Percentiles rank a stretch among this genome's conserved stretches.
phyloP scores from a whole-genome alignment of 768 basidiomycete species.

The Psilocybe cyanescens region DNA sequence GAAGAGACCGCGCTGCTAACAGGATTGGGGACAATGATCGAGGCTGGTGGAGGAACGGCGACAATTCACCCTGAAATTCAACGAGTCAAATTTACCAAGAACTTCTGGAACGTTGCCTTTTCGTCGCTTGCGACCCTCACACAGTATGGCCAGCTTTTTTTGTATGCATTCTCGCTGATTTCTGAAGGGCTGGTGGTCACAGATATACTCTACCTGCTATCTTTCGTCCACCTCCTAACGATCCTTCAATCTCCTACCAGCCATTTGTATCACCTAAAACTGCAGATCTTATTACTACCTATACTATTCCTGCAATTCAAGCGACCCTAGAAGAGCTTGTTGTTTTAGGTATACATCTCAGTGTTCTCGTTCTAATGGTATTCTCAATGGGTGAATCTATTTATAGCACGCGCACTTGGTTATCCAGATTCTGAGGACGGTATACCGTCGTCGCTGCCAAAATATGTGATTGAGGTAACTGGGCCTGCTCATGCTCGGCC shows the following conservation, averaged over 20 bases:
- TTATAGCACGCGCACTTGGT: conserved; percentile 13
- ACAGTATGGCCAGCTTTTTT: conserved; percentile 24
- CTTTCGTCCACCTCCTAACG: conserved; percentile 12
- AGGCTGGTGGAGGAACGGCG: conserved; percentile 49
- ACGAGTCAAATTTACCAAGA: conserved; percentile 63
- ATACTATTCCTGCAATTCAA: conserved; percentile 38
- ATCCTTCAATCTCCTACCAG: conserved; percentile 7
- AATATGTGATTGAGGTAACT: conserved; percentile 6
- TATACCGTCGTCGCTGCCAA: conserved; percentile 4
- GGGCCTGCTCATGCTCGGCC: neutral
- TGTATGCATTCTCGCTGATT: neutral
- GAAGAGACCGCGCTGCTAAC: conserved; percentile 44
- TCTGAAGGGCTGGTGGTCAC: neutral
- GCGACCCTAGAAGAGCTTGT: conserved; percentile 45
- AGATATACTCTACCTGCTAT: conserved; percentile 14
- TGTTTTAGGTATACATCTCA: conserved; percentile 28
- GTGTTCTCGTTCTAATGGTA: neutral
- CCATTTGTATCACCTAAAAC: conserved; percentile 33
- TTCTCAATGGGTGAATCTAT: neutral
- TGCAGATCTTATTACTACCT: conserved; percentile 32
- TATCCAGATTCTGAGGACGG: conserved; percentile 13
- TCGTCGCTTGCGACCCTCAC: conserved; percentile 56
- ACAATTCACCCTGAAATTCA: conserved; percentile 62
- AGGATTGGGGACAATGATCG: conserved; percentile 49
- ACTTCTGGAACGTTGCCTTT: conserved; percentile 66